Base-by-base conservation (phyloP, 495 filamentous ascomycete genomes). In the Pyrenopolyporus hunteri region DNA sequence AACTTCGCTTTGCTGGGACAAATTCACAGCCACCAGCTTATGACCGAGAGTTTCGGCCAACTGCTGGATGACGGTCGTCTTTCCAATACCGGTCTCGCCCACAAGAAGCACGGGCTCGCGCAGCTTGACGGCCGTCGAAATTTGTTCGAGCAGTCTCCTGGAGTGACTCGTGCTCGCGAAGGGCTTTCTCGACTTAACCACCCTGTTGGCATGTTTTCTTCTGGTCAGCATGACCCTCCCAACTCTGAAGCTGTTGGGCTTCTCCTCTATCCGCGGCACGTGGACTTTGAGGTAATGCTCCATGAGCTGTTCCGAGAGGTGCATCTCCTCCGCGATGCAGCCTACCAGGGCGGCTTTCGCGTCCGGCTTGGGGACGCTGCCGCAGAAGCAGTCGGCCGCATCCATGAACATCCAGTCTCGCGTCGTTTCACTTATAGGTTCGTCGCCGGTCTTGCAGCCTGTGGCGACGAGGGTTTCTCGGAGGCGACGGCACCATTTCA, bases 1-100 rank as follows among this genome's bases (percentile, higher is more conserved):
- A 32, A 87, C 90, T 75, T 99, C 95, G 70, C 93, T 98, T 68
- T 99, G 95, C 70, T 99, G 95, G 0, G 95, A 98, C 65, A 99
- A 70, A 70, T 99, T 99, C 61, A 98, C 88, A 0, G 92, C 89
- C 0, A 89, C 88, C 2, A 99, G 82, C 59, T 92, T 91, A 59
- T 88, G 86, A 0, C 93, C 88, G 23, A 95, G 82, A 11, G 87
- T 78, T 25, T 89, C 85, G 2, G 95, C 92, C 53, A 99, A 78
- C 64, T 97, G 92, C 69, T 99, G 95, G 37, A 99, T 86, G 9
- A 93, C 87, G 1, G 93, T 93, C 1, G 95, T 99, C 74, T 99
- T 99, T 67, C 95, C 95, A 44, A 94, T 96, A 75, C 95, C 95
- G 2, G 95, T 99, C 76, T 99, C 95, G 59, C 95, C 95, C 31